Percentiles rank a stretch among this genome's conserved stretches.
These are phyloP conservation scores for Leishmania lainsoni DNA, from an alignment of 208 protist species.

Conservation along the genomic window DNA sequence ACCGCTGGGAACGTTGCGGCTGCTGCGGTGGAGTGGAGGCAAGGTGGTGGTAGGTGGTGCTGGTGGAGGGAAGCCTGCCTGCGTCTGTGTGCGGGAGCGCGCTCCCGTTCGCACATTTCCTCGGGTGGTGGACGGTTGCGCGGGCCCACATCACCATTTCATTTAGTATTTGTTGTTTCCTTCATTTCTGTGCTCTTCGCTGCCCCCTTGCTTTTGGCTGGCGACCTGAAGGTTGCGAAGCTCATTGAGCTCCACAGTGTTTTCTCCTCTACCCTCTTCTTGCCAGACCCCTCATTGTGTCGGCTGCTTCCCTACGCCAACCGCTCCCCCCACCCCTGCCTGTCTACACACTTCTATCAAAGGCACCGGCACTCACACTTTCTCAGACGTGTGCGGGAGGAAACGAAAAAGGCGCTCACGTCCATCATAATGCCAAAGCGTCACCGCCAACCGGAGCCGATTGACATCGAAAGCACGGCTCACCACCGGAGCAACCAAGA, in stretches of 20 bases:
- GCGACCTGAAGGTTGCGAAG: background rate
- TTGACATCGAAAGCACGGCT: constrained; percentile 32
- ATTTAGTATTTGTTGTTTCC: background rate
- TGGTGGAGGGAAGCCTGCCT: background rate
- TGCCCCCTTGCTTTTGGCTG: background rate
- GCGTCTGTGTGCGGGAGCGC: background rate
- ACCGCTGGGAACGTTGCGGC: background rate
- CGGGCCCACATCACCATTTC: background rate
- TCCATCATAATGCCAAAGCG: constrained; percentile 68
- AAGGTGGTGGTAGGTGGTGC: background rate
- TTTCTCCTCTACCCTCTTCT: background rate
- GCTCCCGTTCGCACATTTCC: background rate
- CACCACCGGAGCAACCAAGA: constrained; percentile 7
- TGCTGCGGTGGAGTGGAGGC: background rate
- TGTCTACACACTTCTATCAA: background rate
- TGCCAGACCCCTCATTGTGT: background rate
- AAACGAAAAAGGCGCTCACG: background rate
- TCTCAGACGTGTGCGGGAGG: background rate
- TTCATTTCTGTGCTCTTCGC: background rate
- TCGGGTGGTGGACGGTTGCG: background rate
- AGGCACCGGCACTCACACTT: background rate
- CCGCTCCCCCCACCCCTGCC: background rate
- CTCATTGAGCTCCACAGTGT: background rate
- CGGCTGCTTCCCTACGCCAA: background rate
- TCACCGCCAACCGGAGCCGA: constrained; percentile 72